phyloP scores from a whole-genome alignment of 495 filamentous ascomycete species.

The Aspergillus hancockii region DNA sequence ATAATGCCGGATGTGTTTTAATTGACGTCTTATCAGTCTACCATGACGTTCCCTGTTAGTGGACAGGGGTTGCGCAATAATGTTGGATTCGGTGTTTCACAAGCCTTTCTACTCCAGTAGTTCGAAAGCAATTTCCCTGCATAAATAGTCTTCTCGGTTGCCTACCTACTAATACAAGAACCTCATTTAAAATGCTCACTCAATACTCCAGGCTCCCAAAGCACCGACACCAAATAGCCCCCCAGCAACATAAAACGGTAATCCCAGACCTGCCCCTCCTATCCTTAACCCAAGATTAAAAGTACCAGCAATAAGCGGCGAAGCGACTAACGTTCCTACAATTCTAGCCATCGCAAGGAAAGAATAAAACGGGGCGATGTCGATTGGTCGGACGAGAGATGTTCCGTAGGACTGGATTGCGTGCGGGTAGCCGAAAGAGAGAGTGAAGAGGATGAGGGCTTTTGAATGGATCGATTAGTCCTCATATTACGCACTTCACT shows the following conservation, averaged over 20 bases:
- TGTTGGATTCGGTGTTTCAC: too few species aligned
- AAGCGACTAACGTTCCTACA: neutral
- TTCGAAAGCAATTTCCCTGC: too few species aligned
- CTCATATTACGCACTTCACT: neutral
- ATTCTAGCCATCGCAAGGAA: neutral
- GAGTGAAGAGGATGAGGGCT: neutral
- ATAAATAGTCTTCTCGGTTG: too few species aligned
- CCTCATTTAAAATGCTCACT: neutral
- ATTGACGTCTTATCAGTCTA: too few species aligned
- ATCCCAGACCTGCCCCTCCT: neutral
- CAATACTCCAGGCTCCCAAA: neutral
- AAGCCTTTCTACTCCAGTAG: too few species aligned
- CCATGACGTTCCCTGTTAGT: too few species aligned
- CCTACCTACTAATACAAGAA: too few species aligned
- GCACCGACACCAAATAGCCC: neutral
- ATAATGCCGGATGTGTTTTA: too few species aligned
- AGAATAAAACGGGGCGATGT: slow-evolving; percentile 3
- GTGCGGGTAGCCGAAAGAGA: neutral
- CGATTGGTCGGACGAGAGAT: neutral
- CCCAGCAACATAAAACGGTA: neutral
- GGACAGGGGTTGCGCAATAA: too few species aligned
- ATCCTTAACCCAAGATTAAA: neutral
- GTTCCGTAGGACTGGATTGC: slow-evolving; percentile 5
- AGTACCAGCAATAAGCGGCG: neutral
- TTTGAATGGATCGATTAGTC: neutral